Evolutionary conservation across 768 basidiomycete species (phyloP), one percentile per base, ranked within the genome.

Genomic region (Leucocoprinus sp.): DNA sequence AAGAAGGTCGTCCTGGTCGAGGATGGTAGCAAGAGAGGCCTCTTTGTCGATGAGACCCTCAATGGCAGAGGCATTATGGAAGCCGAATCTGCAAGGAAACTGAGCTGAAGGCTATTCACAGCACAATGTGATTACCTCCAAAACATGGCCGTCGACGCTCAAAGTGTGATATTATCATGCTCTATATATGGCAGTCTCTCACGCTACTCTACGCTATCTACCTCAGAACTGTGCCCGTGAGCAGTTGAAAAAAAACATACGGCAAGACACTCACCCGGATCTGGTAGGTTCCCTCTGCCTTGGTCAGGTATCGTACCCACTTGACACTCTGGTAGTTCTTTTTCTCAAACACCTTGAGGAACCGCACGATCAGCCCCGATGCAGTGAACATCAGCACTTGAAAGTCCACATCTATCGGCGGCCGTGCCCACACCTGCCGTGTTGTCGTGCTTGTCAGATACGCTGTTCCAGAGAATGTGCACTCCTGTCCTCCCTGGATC

Each of bases 381-480:
- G 96, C 76, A 0, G 96, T 98, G 64, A 98, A 91, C 96, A 99
- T 99, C 54, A 99, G 73, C 47, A 99, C 96, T 67, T 93, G 92
- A 67, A 99, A 99, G 63, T 99, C 96, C 52, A 98, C 83, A 54
- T 95, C 90, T 57, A 99, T 98, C 5, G 96, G 96, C 14, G 96
- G 96, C 44, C 96, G 73, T 2, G 93, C 93, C 96, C 96, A 99
- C 3, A 95, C 83, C 74, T 97, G 93, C 26, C 92, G 82, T 49
- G 80, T 76, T 0, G 96, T 99, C 24, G 92, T 95, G 49, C 80
- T 78, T 1, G 93, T 90, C 50, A 98, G 68, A 26, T 76, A 74
- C 5, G 92, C 95, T 7, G 82, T 78, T 0, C 81, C 96, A 2
- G 78, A 77, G 45, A 98, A 76, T 0, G 90, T 90, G 52, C 80